phyloP scores from a whole-genome alignment of 2,329 filamentous ascomycete genomes.

The Xylaria sp. region DNA sequence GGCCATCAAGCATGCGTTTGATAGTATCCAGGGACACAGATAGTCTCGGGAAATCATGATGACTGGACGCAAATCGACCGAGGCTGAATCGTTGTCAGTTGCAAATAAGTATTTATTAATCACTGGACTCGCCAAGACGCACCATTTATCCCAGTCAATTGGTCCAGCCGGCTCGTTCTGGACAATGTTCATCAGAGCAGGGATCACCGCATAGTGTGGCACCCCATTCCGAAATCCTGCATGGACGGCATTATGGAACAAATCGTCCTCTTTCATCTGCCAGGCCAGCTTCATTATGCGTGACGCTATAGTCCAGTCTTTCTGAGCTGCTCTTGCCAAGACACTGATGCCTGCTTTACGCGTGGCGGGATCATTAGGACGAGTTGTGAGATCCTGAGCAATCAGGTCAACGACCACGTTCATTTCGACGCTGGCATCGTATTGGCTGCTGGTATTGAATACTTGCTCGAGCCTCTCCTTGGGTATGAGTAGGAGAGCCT shows the following conservation, averaged over 20 bases:
- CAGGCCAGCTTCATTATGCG: not conserved
- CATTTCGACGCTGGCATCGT: not conserved
- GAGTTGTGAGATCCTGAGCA: not conserved
- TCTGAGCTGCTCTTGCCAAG: not conserved
- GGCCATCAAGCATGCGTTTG: not conserved
- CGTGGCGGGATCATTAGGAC: not conserved
- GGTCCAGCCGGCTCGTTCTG: not conserved
- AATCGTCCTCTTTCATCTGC: slow-evolving; percentile 1
- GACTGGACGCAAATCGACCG: slow-evolving; percentile 2
- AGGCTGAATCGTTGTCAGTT: slow-evolving; percentile 8
- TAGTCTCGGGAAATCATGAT: not conserved
- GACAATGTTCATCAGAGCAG: slow-evolving; percentile 2
- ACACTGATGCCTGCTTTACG: not conserved
- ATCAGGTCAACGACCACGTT: slow-evolving; percentile 4
- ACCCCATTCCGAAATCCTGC: not conserved
- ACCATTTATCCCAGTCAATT: slow-evolving; percentile 14
- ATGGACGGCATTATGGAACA: slow-evolving; percentile 6
- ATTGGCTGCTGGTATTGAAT: not conserved
- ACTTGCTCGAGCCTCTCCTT: slow-evolving; percentile 9
- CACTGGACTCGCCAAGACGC: not conserved
- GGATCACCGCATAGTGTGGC: not conserved
- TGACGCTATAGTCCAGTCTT: not conserved
- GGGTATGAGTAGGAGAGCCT: slow-evolving; percentile 8
- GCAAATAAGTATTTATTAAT: not conserved
- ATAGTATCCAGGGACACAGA: slow-evolving; percentile 3